A percentile compares a stretch with the other conserved stretches of the same genome.
Conservation (phyloP, 768 basidiomycete genomes). For the Tulasnella calospora region DNA sequence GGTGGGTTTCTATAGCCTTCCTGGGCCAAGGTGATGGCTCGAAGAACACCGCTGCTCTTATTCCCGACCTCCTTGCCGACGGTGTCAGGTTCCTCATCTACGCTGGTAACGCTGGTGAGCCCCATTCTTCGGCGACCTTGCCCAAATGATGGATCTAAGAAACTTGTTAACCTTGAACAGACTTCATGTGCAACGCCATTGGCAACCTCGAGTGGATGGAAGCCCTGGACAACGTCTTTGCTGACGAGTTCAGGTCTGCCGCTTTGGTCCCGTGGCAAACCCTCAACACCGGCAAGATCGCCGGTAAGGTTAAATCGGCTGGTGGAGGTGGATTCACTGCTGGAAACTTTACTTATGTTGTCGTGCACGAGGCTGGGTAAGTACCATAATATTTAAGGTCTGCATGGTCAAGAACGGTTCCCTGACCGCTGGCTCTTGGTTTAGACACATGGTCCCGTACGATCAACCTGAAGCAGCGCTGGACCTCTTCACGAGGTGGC, state of each 20-base stretch:
- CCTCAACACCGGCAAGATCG: constrained; percentile 47
- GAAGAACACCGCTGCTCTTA: constrained; percentile 71
- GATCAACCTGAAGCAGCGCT: constrained; percentile 86
- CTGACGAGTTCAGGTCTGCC: constrained; percentile 24
- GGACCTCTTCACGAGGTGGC: constrained; percentile 42
- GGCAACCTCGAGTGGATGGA: constrained; percentile 77
- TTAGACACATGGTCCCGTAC: constrained; percentile 82
- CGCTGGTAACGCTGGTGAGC: constrained; percentile 57
- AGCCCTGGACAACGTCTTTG: constrained; percentile 55
- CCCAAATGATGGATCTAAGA: not conserved
- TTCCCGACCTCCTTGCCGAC: constrained; percentile 75
- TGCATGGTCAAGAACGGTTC: not conserved
- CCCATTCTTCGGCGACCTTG: not conserved
- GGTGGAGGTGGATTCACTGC: constrained; percentile 59
- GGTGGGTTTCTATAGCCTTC: constrained; percentile 29
- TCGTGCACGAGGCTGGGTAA: constrained; percentile 74
- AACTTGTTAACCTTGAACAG: constrained; percentile 36
- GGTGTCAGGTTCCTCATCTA: constrained; percentile 85
- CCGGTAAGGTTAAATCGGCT: constrained; percentile 66
- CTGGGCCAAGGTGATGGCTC: constrained; percentile 75
- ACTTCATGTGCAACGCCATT: constrained; percentile 85
- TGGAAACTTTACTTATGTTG: constrained; percentile 82
- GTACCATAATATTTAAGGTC: constrained; percentile 35
- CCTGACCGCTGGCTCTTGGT: constrained; percentile 23
- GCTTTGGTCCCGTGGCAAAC: constrained; percentile 51